phyloP scores from a whole-genome alignment of 2,329 filamentous ascomycete species.

The Fusarium stilboides region DNA sequence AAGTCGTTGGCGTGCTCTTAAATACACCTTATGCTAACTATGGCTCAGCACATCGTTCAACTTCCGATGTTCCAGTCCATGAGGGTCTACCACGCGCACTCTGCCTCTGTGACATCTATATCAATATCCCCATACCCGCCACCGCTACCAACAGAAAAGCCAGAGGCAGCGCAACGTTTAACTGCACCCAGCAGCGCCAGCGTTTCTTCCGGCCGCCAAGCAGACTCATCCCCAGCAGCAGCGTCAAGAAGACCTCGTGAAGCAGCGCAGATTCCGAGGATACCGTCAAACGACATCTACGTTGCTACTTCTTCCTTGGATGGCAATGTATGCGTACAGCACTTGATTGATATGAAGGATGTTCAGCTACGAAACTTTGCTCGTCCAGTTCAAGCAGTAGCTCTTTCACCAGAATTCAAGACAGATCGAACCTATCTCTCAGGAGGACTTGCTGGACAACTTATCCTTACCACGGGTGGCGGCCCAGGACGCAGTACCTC shows the following conservation, averaged over 20 bases:
- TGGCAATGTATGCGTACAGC: conserved; percentile 94
- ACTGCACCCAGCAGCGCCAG: conserved; percentile 55
- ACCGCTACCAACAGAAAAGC: conserved; percentile 63
- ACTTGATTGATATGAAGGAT: conserved; percentile 88
- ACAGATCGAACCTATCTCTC: conserved; percentile 91
- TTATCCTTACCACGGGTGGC: conserved; percentile 89
- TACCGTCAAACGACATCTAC: conserved; percentile 90
- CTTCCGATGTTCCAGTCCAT: conserved; percentile 86
- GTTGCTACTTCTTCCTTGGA: conserved; percentile 96
- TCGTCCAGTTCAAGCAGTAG: conserved; percentile 90
- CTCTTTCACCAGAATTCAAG: conserved; percentile 95
- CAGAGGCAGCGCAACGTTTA: conserved; percentile 58
- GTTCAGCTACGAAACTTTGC: conserved; percentile 94
- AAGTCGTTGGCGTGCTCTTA: conserved; percentile 57
- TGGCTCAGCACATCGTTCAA: conserved; percentile 82
- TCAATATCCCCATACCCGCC: conserved; percentile 90
- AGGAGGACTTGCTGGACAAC: conserved; percentile 87
- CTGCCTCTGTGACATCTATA: conserved; percentile 89
- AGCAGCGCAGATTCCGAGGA: conserved; percentile 74
- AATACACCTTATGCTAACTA: conserved; percentile 46
- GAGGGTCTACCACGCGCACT: conserved; percentile 91
- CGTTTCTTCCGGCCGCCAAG: conserved; percentile 52
- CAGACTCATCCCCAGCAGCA: conserved; percentile 63
- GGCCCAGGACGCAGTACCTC: conserved; percentile 86
- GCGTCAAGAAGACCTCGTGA: conserved; percentile 68